These are phyloP conservation scores for Sarocladium oryzae DNA, from an alignment of 2,329 filamentous ascomycete genomes.

Conservation along the genomic window DNA sequence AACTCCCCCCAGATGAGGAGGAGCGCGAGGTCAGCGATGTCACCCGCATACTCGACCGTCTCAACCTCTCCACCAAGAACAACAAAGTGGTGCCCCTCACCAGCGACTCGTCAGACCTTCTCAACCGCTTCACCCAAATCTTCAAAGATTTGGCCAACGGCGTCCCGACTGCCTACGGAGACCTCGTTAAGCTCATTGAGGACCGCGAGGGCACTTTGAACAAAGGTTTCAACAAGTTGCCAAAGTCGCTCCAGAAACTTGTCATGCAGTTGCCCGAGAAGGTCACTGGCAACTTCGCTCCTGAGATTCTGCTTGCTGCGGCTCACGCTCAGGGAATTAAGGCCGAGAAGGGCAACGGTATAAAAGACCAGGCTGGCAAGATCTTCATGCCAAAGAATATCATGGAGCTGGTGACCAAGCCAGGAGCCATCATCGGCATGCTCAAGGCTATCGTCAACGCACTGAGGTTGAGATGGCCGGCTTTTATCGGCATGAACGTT, in stretches of 20 bases:
- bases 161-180: slow-evolving; percentile 86
- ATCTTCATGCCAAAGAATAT: slow-evolving; percentile 66
- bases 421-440: slow-evolving; percentile 78
- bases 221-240: slow-evolving; percentile 60
- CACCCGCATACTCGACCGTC: slow-evolving; percentile 64
- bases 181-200: slow-evolving; percentile 62
- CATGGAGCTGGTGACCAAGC: slow-evolving; percentile 75
- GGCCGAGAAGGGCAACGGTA: slow-evolving; percentile 46
- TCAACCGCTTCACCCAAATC: slow-evolving; percentile 79
- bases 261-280: slow-evolving; percentile 80
- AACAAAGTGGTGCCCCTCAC: slow-evolving; percentile 80
- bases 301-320: slow-evolving; percentile 74
- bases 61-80: slow-evolving; percentile 72
- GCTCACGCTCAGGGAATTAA: slow-evolving; percentile 66
- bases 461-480: slow-evolving; percentile 80
- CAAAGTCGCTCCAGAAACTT: slow-evolving; percentile 74
- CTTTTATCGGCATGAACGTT: slow-evolving; percentile 85
- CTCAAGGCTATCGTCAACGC: slow-evolving; percentile 87
- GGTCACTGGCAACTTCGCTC: slow-evolving; percentile 67
- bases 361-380: slow-evolving; percentile 58
- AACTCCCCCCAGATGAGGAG: background rate
- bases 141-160: slow-evolving; percentile 90
- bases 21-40: slow-evolving; percentile 28
- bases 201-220: slow-evolving; percentile 56
- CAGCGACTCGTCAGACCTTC: slow-evolving; percentile 74